Percentiles rank a stretch among this genome's conserved stretches.
These are phyloP conservation scores for Allium fistulosum DNA, from an alignment of 106 monocot species.

Conservation along the genomic window DNA sequence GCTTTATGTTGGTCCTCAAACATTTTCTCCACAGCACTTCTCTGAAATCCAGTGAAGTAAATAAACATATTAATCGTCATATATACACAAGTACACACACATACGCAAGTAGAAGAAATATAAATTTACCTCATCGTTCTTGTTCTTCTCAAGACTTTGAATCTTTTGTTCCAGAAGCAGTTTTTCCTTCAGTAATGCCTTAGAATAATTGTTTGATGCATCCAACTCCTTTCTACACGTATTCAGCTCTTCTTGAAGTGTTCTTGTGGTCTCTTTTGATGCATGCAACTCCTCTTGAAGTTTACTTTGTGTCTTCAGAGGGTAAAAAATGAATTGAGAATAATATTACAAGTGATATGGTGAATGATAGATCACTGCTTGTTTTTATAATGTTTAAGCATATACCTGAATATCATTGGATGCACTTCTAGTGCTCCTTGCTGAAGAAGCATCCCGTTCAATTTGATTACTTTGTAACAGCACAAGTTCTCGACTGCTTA, in stretches of 20 bases:
- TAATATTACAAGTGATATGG: not conserved
- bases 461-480: constrained; percentile 16
- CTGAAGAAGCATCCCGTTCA: constrained; percentile 9
- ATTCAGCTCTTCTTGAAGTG: constrained; percentile 54
- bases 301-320: constrained; percentile 39
- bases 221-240: constrained; percentile 44
- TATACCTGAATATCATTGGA: constrained; percentile 28
- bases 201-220: constrained; percentile 45
- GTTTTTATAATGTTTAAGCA: not conserved
- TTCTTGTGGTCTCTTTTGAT: constrained; percentile 48
- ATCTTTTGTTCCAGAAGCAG: constrained; percentile 66
- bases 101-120: not conserved
- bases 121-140: constrained; percentile 61
- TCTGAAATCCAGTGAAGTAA: constrained; percentile 12
- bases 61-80: not conserved
- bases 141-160: constrained; percentile 65
- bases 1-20: constrained; percentile 55
- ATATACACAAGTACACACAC: not conserved
- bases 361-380: no score
- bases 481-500: constrained; percentile 20
- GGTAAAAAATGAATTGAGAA: not conserved
- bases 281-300: constrained; percentile 59
- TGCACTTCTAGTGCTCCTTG: constrained; percentile 10
- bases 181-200: constrained; percentile 65
- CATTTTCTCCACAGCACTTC: constrained; percentile 29